A percentile compares a stretch with the other conserved stretches of the same genome.
phyloP scores from a whole-genome alignment of 768 basidiomycete genomes.

The Leccinum incarnatum region DNA sequence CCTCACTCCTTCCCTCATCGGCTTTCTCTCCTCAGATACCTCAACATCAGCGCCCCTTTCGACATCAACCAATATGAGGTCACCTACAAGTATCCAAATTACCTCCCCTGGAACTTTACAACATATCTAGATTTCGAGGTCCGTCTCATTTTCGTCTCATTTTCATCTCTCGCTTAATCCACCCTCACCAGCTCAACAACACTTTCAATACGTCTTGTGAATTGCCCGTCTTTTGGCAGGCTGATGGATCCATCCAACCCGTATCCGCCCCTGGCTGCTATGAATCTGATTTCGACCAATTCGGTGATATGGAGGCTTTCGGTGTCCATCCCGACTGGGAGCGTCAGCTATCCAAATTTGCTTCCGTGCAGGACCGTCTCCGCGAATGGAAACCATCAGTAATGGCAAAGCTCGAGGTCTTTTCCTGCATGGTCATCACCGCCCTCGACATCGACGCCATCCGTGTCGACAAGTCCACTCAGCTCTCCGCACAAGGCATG shows the following conservation, averaged over 20 bases:
- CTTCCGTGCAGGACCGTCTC: slow-evolving; percentile 94
- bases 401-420: slow-evolving; percentile 71
- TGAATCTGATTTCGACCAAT: slow-evolving; percentile 88
- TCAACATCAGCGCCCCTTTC: slow-evolving; percentile 84
- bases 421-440: slow-evolving; percentile 83
- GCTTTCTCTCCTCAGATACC: slow-evolving; percentile 39
- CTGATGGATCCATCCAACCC: slow-evolving; percentile 55
- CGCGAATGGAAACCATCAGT: slow-evolving; percentile 87
- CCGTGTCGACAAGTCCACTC: slow-evolving; percentile 93
- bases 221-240: slow-evolving; percentile 78
- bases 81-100: slow-evolving; percentile 71
- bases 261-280: slow-evolving; percentile 72
- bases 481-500: slow-evolving; percentile 81
- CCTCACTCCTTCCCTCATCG: slow-evolving; percentile 11
- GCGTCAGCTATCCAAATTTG: slow-evolving; percentile 92
- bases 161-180: background rate
- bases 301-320: slow-evolving; percentile 96
- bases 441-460: slow-evolving; percentile 92
- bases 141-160: slow-evolving; percentile 17
- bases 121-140: slow-evolving; percentile 82
- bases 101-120: slow-evolving; percentile 83
- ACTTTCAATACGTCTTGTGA: slow-evolving; percentile 69
- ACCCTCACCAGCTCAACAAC: slow-evolving; percentile 53
- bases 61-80: slow-evolving; percentile 66
- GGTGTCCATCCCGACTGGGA: slow-evolving; percentile 95